A percentile compares a stretch with the other conserved stretches of the same genome.
phyloP scores from a whole-genome alignment of 257 asterid species.

The Nicotiana otophora region DNA sequence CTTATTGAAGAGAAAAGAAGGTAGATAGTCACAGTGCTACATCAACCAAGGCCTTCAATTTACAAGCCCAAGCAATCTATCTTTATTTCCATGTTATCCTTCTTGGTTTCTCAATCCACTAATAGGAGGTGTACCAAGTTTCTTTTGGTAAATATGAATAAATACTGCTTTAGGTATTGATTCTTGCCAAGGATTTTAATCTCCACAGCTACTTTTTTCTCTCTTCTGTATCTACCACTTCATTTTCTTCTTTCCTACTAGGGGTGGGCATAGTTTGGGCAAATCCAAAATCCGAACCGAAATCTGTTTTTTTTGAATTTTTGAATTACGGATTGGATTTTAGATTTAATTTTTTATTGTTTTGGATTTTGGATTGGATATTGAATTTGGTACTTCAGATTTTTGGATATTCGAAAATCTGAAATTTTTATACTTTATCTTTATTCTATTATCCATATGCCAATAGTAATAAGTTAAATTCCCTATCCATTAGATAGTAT shows the following conservation, averaged over 20 bases:
- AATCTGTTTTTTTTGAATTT: too few species aligned
- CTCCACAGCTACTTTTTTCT: not conserved
- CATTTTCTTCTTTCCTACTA: not conserved
- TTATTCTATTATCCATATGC: too few species aligned
- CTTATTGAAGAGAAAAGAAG: not conserved
- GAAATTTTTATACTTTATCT: too few species aligned
- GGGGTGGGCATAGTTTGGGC: too few species aligned
- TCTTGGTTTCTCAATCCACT: not conserved
- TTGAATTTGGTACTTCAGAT: too few species aligned
- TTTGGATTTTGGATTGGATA: too few species aligned
- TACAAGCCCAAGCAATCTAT: not conserved
- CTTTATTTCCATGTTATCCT: not conserved
- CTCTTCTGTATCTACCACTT: not conserved
- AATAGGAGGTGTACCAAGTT: not conserved
- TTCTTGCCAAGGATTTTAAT: not conserved
- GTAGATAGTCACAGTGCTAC: not conserved
- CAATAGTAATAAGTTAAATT: too few species aligned
- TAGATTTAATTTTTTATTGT: too few species aligned
- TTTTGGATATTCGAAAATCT: too few species aligned
- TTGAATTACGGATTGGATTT: too few species aligned
- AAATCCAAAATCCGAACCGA: too few species aligned
- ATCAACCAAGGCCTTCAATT: not conserved
- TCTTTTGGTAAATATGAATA: not conserved
- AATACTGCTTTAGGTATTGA: not conserved
- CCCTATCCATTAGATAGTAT: too few species aligned